Percentiles rank a stretch among this genome's conserved stretches.
These are phyloP conservation scores for Aspergillaceae sp. DNA, from an alignment of 2,329 filamentous ascomycete genomes.

Conservation along the genomic window DNA sequence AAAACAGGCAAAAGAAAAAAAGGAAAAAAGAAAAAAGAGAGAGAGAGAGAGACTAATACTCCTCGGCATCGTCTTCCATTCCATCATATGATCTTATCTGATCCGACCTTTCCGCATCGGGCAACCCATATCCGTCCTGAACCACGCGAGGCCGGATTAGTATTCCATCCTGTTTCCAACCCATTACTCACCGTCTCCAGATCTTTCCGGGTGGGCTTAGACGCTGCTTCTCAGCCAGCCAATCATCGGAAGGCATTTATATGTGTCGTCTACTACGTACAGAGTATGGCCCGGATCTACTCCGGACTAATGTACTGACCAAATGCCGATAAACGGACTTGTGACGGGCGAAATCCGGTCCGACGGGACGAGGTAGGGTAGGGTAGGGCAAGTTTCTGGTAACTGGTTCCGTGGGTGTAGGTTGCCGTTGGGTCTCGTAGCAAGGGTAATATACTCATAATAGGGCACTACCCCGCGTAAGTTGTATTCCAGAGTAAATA, in stretches of 20 bases:
- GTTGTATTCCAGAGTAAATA: too few relatives aligned
- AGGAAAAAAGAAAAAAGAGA: background rate
- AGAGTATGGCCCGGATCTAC: background rate
- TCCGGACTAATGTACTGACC: background rate
- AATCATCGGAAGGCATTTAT: background rate
- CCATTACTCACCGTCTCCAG: too few relatives aligned
- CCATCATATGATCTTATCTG: slow-evolving; percentile 19
- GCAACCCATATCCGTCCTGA: slow-evolving; percentile 1
- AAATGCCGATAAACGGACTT: slow-evolving; percentile 11
- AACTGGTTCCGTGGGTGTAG: too few relatives aligned
- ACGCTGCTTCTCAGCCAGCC: background rate
- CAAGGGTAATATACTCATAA: too few relatives aligned
- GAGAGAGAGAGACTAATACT: background rate
- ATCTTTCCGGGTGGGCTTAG: too few relatives aligned
- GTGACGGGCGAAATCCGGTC: slow-evolving; percentile 6
- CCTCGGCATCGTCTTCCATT: background rate
- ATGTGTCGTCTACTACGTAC: background rate
- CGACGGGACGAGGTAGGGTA: background rate
- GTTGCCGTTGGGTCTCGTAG: too few relatives aligned
- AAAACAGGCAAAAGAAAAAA: too few relatives aligned
- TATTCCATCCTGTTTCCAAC: too few relatives aligned
- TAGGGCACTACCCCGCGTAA: too few relatives aligned
- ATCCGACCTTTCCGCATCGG: slow-evolving; percentile 11
- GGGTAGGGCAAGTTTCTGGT: too few relatives aligned
- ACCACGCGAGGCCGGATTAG: background rate